Conservation (phyloP, 2,329 filamentous ascomycete species). For the Fusarium proliferatum region DNA sequence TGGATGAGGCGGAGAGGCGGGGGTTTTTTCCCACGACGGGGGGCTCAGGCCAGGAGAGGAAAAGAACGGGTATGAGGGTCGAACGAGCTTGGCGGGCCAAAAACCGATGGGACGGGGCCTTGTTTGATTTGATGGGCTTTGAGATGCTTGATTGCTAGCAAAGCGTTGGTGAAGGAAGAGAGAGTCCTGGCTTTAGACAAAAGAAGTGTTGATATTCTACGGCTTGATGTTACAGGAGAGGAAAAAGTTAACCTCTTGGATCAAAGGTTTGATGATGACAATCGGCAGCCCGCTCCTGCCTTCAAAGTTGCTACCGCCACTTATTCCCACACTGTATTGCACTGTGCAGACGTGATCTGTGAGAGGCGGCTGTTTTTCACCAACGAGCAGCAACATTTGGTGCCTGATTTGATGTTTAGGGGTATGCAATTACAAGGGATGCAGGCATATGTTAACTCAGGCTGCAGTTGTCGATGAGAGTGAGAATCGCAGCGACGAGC, state of each 20-base stretch:
- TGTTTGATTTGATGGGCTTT: conserved; percentile 27
- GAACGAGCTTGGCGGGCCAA: conserved; percentile 38
- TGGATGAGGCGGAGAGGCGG: conserved; percentile 47
- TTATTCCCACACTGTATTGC: conserved; percentile 9
- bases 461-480: neutral
- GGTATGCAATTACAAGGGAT: neutral
- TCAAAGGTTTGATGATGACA: conserved; percentile 7
- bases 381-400: neutral
- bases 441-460: neutral
- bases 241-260: conserved; percentile 18
- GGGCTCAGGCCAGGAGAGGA: conserved; percentile 38
- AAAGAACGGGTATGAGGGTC: conserved; percentile 43
- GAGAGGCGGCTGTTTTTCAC: neutral
- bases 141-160: conserved; percentile 20
- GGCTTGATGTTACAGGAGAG: conserved; percentile 9
- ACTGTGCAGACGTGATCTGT: conserved; percentile 19
- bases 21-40: conserved; percentile 43
- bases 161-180: conserved; percentile 20
- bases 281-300: conserved; percentile 21
- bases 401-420: neutral
- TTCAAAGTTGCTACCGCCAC: conserved; percentile 31
- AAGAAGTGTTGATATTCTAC: conserved; percentile 3
- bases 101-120: conserved; percentile 23
- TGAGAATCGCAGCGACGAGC: neutral
- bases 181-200: conserved; percentile 2